Base-by-base conservation (phyloP, 768 basidiomycete species). In the Mycena maculata region DNA sequence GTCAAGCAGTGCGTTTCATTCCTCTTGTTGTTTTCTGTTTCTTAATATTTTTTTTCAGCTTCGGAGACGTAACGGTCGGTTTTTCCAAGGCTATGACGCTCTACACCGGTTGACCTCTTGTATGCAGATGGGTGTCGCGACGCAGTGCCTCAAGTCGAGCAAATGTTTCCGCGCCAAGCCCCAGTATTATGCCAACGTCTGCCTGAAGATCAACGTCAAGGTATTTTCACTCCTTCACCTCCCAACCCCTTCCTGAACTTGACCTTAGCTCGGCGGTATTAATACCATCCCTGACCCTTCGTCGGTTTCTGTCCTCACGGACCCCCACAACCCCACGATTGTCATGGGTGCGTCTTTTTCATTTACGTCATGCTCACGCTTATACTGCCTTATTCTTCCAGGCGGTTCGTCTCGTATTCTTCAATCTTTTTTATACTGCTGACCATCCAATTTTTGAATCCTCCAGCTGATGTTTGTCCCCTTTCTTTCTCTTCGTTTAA, bases 171-270 rank as follows among this genome's bases (percentile, higher is more conserved):
- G 85, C 5, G 92, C 91, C 0, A 93, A 89, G 65, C 78, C 86
- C 0, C 93, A 94, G 68, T 95, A 94, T 71, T 94, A 84, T 65
- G 93, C 93, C 0, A 95, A 94, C 66, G 90, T 94, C 8, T 88
- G 50, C 31, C 50, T 52, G 20, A 53, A 53, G 4, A 31, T 87
- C 70, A 76, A 94, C 33, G 94, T 36, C 33, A 7, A 6, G 33
- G 8, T 6, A 36, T 36, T 36, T 36, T 36, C 33, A 7, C 33
- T 36, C 13, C 33, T 28, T 6, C 31, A 18, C 12, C 10, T 31
- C 23, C 30, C 30, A 12, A n/a, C 4, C 6, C 8, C 16, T 18
- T 50, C 15, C 49, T 53, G 13, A 53, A 53, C 33, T 31, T 53
- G 22, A 53, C 13, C 93, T 22, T 94, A 95, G 75, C 82, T 94